Evolutionary conservation across 139 green algal genomes (phyloP), one percentile per base, ranked within the genome.

Genomic region (Dunaliella primolecta): DNA sequence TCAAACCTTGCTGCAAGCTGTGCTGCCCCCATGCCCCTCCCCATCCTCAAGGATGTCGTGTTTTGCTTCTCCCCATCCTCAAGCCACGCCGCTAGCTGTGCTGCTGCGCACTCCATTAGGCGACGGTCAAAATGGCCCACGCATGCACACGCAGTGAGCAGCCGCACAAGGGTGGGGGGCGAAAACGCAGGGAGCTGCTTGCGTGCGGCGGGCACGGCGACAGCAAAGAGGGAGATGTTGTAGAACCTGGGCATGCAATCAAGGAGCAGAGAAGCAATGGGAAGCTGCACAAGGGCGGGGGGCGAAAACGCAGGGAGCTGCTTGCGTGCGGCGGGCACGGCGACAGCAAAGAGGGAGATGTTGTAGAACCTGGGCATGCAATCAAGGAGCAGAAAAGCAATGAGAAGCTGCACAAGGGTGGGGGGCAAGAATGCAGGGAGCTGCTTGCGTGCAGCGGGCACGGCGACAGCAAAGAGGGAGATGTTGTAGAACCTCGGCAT

Each of bases 361-460:
- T 70, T 85, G 81, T 85, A 85, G 64, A 80, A 80, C 35, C 85
- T 76, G 56, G 15, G 77, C n/a, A 3, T 85, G 84, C 72, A 88
- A 25, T 23, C 84, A 38, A 56, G 71, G 70, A 36, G 78, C 75
- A 33, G 57, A 34, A 83, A 83, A 3, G 85, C 85, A 7, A 37
- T 1, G 25, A 91, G 29, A 78, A 91, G 77, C 32, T 78, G 27
- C 30, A 84, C 36, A 64, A 91, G 81, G 25, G 83, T 87, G 30
- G 37, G 7, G 0, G 84, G 84, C 21, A 57, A 30, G 75, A 87
- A 88, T 20, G 55, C 55, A n/a, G n/a, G 79, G 56, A 86, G 34
- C 64, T 85, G 84, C 64, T 77, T 64, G 23, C 75, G 36, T 32
- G 81, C 81, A 35, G 71, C 0, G 1, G 86, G 32, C 23, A 34